Percentiles rank a stretch among this genome's conserved stretches.
Conservation (phyloP, 192 early-diverging fungal species). For the Coemansia asiatica region DNA sequence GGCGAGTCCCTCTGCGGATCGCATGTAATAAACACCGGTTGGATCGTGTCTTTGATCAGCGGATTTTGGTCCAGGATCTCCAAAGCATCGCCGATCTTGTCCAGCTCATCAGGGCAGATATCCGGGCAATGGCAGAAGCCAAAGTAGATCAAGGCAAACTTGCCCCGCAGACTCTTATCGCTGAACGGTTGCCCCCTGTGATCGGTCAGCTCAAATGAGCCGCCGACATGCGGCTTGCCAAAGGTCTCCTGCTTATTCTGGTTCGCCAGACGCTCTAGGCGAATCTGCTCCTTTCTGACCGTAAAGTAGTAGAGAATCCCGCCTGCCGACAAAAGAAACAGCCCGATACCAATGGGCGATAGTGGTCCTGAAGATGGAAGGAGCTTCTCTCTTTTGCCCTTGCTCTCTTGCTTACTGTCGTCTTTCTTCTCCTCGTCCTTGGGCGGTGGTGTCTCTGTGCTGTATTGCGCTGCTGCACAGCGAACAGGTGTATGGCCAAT, state of each 20-base stretch:
- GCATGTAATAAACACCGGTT: conserved; percentile 94
- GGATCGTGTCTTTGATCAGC: conserved; percentile 58
- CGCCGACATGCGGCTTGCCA: conserved; percentile 90
- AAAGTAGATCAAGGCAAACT: conserved; percentile 92
- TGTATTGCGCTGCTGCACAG: conserved; percentile 20
- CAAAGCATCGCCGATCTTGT: conserved; percentile 91
- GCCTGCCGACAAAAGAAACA: conserved; percentile 61
- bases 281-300: conserved; percentile 60
- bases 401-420: neutral
- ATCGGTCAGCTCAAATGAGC: conserved; percentile 84
- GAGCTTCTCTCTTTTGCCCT: conserved; percentile 22
- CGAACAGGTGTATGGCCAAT: neutral
- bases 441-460: conserved; percentile 14
- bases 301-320: conserved; percentile 68
- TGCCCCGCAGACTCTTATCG: conserved; percentile 56
- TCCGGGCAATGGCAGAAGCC: conserved; percentile 99
- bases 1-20: conserved; percentile 94
- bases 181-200: conserved; percentile 73
- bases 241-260: conserved; percentile 52
- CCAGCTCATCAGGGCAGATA: conserved; percentile 97
- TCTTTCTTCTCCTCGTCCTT: conserved; percentile 7
- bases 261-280: conserved; percentile 27
- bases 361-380: conserved; percentile 43
- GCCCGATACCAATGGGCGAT: conserved; percentile 40
- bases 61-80: conserved; percentile 62